phyloP scores from a whole-genome alignment of 2,329 filamentous ascomycete genomes.

The Trichoderma pleuroti region DNA sequence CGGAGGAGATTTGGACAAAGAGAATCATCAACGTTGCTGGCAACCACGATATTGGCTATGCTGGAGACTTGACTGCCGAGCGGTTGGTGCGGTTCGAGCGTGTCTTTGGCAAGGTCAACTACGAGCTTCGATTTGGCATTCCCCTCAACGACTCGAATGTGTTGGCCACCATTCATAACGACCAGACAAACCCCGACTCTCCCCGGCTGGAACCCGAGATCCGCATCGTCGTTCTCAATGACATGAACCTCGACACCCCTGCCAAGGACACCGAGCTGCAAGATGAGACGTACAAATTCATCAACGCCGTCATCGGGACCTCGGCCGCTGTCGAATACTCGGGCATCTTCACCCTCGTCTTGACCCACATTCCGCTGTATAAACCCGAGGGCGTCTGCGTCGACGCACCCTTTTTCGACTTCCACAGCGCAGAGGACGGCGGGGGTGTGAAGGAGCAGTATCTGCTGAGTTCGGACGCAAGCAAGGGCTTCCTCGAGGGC shows the following conservation, averaged over 20 bases:
- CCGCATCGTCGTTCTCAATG: constrained; percentile 81
- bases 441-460: constrained; percentile 86
- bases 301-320: constrained; percentile 64
- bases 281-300: constrained; percentile 71
- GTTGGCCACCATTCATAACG: constrained; percentile 42
- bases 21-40: constrained; percentile 86
- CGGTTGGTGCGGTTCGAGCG: constrained; percentile 78
- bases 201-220: constrained; percentile 61
- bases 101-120: constrained; percentile 83
- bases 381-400: constrained; percentile 80
- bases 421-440: constrained; percentile 62
- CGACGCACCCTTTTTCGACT: constrained; percentile 79
- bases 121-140: constrained; percentile 74
- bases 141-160: constrained; percentile 41
- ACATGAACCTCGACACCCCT: constrained; percentile 89
- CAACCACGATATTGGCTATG: constrained; percentile 96
- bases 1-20: constrained; percentile 60
- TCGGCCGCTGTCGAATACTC: constrained; percentile 58
- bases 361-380: constrained; percentile 90
- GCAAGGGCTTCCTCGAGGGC: constrained; percentile 73
- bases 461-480: constrained; percentile 71
- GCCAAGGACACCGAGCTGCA: constrained; percentile 66
- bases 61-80: constrained; percentile 77
- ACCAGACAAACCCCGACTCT: constrained; percentile 43
- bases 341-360: constrained; percentile 72